These are phyloP conservation scores for Psilocybe cyanescens DNA, from an alignment of 768 basidiomycete genomes.

Conservation along the genomic window DNA sequence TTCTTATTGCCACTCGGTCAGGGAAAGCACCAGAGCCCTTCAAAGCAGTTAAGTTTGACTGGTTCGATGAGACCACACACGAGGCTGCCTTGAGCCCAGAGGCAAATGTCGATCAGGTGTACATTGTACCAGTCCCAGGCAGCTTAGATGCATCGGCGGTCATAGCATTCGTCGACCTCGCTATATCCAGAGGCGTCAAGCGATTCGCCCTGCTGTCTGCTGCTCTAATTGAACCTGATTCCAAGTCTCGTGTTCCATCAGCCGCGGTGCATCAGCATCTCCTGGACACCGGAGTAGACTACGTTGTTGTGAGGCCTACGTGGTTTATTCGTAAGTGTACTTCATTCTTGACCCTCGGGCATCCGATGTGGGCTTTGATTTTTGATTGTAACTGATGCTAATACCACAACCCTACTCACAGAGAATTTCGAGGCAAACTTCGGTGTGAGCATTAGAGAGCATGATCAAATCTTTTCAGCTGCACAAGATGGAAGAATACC, in stretches of 20 bases:
- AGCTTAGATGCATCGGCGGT: neutral
- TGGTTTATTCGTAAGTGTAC: neutral
- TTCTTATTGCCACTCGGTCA: neutral
- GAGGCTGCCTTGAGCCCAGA: neutral
- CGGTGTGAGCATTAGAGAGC: constrained; percentile 1
- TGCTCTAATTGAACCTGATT: neutral
- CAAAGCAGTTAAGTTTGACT: neutral
- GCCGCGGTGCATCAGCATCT: neutral
- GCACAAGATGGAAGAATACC: constrained; percentile 22
- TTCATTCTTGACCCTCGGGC: neutral
- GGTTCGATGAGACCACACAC: neutral
- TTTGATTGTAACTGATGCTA: neutral
- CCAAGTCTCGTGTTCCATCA: neutral
- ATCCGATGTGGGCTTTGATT: neutral
- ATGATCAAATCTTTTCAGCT: constrained; percentile 16
- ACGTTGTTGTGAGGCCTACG: neutral
- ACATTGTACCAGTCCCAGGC: neutral
- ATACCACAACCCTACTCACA: neutral
- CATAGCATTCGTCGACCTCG: neutral
- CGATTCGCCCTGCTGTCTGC: neutral
- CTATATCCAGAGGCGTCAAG: neutral
- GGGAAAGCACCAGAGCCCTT: neutral
- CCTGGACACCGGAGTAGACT: neutral
- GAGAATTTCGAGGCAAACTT: neutral
- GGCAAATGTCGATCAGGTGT: neutral